Evolutionary conservation across 192 early-diverging fungal genomes (phyloP).

Genomic region (Coemansia sp.): DNA sequence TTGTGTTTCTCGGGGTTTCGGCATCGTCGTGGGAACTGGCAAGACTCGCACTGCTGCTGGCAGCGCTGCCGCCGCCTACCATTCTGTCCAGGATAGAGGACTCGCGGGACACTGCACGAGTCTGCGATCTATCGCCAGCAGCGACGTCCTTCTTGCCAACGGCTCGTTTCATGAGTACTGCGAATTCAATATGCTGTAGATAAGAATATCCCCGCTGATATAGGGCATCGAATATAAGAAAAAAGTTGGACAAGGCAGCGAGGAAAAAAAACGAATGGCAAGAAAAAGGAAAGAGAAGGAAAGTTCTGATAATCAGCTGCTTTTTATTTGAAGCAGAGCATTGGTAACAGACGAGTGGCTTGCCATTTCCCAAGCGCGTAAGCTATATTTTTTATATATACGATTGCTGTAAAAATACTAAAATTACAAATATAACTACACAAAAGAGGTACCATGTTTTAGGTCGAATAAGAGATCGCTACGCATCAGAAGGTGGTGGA

Average conservation of each 20-base stretch:
- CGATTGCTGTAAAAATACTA: too few relatives aligned
- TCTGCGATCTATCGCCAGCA: background rate
- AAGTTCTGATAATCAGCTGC: too few relatives aligned
- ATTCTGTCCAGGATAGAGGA: constrained; percentile 1
- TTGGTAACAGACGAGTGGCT: too few relatives aligned
- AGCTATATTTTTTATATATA: too few relatives aligned
- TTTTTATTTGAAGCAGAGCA: too few relatives aligned
- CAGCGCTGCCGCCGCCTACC: constrained; percentile 1
- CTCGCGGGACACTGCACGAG: background rate
- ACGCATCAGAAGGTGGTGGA: background rate
- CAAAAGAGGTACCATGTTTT: too few relatives aligned
- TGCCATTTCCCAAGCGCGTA: too few relatives aligned
- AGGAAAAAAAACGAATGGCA: background rate
- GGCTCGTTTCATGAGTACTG: background rate
- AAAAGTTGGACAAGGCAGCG: background rate
- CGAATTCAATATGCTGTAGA: background rate
- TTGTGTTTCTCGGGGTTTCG: background rate
- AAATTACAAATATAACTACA: too few relatives aligned
- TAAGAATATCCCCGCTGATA: background rate
- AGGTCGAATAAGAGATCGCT: too few relatives aligned
- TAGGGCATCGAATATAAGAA: background rate
- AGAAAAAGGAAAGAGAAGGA: background rate
- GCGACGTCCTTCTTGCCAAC: background rate
- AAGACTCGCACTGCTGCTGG: constrained; percentile 5
- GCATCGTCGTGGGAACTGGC: background rate